Percentiles rank a stretch among this genome's conserved stretches.
phyloP scores from a whole-genome alignment of 2,329 filamentous ascomycete species.

The Cladophialophora yegresii region DNA sequence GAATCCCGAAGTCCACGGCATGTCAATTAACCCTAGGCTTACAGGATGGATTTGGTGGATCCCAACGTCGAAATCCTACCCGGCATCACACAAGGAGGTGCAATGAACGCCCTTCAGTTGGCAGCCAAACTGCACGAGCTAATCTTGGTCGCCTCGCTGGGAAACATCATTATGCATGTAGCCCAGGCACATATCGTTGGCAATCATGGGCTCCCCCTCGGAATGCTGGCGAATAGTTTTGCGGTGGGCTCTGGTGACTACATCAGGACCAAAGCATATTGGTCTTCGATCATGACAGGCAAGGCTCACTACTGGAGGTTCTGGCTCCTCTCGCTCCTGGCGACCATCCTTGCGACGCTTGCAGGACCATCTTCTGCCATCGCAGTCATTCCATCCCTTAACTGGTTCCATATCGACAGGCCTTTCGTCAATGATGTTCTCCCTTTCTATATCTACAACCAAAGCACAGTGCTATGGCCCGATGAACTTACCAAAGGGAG shows the following conservation, averaged over 20 bases:
- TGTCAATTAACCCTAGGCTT: background rate
- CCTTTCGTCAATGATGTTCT: slow-evolving; percentile 24
- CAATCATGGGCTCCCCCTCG: slow-evolving; percentile 36
- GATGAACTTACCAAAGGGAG: slow-evolving; percentile 26
- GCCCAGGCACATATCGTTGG: slow-evolving; percentile 32
- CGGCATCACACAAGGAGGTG: slow-evolving; percentile 34
- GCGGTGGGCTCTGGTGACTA: slow-evolving; percentile 35
- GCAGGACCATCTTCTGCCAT: slow-evolving; percentile 37
- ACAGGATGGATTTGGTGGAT: slow-evolving; percentile 34
- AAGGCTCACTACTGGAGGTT: slow-evolving; percentile 28
- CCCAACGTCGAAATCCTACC: slow-evolving; percentile 30
- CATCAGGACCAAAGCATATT: slow-evolving; percentile 36
- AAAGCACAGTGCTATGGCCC: slow-evolving; percentile 33
- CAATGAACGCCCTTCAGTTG: slow-evolving; percentile 37
- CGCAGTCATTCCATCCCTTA: slow-evolving; percentile 34
- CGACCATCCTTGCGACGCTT: slow-evolving; percentile 34
- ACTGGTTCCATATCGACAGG: slow-evolving; percentile 29
- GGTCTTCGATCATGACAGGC: slow-evolving; percentile 27
- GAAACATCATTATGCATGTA: slow-evolving; percentile 35
- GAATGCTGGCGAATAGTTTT: slow-evolving; percentile 35
- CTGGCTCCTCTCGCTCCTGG: slow-evolving; percentile 28
- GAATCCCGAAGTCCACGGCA: background rate
- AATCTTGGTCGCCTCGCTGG: slow-evolving; percentile 37
- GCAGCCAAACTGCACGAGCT: slow-evolving; percentile 38
- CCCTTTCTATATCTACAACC: slow-evolving; percentile 28